Base-by-base conservation (phyloP, 805 yeast genomes). In the Candida suzukii region DNA sequence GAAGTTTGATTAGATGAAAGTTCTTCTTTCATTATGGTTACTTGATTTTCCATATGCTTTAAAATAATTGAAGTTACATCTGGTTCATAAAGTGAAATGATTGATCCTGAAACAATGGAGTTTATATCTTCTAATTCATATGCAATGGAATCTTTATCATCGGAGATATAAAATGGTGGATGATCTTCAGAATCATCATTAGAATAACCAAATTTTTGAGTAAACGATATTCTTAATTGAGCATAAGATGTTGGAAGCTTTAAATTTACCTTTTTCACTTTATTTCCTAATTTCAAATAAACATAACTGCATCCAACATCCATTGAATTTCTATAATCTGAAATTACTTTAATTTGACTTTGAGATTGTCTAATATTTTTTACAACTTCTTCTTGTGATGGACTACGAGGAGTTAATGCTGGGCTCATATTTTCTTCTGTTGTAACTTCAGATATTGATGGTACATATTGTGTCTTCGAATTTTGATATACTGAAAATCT, bases 401-500 rank as follows among this genome's bases (percentile, higher is more conserved):
- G 61, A 17, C 57, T 54, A 12, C 46, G 43, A 3, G 58, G 56
- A 6, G 53, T 34, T 19, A 37, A 36, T 2, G 47, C 40, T 12
- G 8, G 34, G 35, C 12, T 18, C 18, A 17, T 38, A 14, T 11
- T 36, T 16, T 35, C 30, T n/a, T 24, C 30, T 21, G 25, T 22
- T 7, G 18, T 34, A 5, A 18, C 19, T 18, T 34, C 28, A 5
- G 54, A 49, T 4, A 56, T 44, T 6, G 59, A 56, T 4, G 57
- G 45, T 4, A 57, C 33, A 10, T 16, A n/a, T 18, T 30, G 18
- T 5, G 33, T 57, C 37, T 58, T 56, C 14, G 56, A 48, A 0
- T 60, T 56, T 54, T 91, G 98, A 46, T 90, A 91, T 0, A 97
- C 96, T 5, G 96, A 88, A 56, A 83, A 91, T 41, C 99, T 69